Evolutionary conservation across 176 grass and related monocot species (phyloP), one percentile per base, ranked within the genome.

Genomic region (Oryza nivara): DNA sequence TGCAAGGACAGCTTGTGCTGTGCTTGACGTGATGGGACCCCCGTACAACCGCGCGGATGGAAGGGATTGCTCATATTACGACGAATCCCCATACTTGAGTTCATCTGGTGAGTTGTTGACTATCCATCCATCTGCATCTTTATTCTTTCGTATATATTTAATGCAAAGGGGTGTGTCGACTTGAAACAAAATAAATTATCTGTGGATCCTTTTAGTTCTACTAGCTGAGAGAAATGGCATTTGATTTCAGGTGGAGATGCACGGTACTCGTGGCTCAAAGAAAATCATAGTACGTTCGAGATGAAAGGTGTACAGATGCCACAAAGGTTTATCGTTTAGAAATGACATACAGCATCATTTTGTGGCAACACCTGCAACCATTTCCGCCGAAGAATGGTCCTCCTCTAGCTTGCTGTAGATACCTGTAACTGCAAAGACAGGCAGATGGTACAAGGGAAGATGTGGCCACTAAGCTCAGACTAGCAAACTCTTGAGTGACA

Each of bases 1-100:
- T 22, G 91, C 92, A 15, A 60, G 84, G 34, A 98, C 92, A 60
- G 80, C 95, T 73, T 98, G 95, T 67, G 95, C 95, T 1, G 87
- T 97, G 65, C 89, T 97, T 22, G 95, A 97, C 63, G 95, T 95
- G 11, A 82, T 97, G 51, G 92, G 90, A 0, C 95, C 92, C 20
- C 95, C 95, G 20, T 97, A 95, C 65, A 80, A 69, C 23, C 32
- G 30, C 11, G 63, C 54, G n/a, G 79, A 89, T 11, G 92, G 95
- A 72, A 92, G 95, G 65, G 93, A 92, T 10, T 97, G 92, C 10
- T 64, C 87, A 0, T 95, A 97, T 46, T 97, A 91, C 70, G 60
- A 75, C 5, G 90, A 94, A 11, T 80, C 72, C 5, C 79, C 87
- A 0, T 90, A 76, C 23, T 58, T 43, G 6, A 73, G n/a, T 85